phyloP scores from a whole-genome alignment of 192 early-diverging fungal genomes.

The Coemansia sp. region DNA sequence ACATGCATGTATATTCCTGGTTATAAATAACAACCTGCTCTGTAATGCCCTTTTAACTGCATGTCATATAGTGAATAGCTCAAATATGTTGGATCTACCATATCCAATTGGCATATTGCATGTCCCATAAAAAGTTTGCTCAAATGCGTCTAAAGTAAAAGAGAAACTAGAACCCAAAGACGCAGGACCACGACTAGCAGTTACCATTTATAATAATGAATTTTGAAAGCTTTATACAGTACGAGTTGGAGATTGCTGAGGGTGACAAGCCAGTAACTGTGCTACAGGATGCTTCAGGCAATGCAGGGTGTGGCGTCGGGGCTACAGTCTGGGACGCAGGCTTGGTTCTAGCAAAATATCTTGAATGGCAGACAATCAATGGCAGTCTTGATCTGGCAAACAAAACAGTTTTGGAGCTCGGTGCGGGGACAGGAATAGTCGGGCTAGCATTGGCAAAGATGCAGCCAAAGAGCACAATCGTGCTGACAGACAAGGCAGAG shows the following conservation, averaged over 20 bases:
- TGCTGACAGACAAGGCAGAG: slow-evolving; percentile 34
- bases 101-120: too few relatives aligned
- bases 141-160: too few relatives aligned
- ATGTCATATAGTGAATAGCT: too few relatives aligned
- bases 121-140: too few relatives aligned
- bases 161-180: too few relatives aligned
- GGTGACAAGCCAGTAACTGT: slow-evolving; percentile 12
- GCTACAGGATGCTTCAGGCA: slow-evolving; percentile 34
- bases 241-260: slow-evolving; percentile 25
- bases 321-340: slow-evolving; percentile 45
- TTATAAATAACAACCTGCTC: too few relatives aligned
- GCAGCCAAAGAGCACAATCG: slow-evolving; percentile 22
- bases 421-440: slow-evolving; percentile 39
- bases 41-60: too few relatives aligned
- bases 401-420: slow-evolving; percentile 40
- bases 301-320: slow-evolving; percentile 24
- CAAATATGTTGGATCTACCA: too few relatives aligned
- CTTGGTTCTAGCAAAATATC: slow-evolving; percentile 38
- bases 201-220: slow-evolving; percentile 4
- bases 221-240: slow-evolving; percentile 20
- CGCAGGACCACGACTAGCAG: too few relatives aligned
- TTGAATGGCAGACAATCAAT: slow-evolving; percentile 17
- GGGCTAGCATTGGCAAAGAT: slow-evolving; percentile 28
- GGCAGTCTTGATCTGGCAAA: slow-evolving; percentile 21
- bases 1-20: too few relatives aligned